Evolutionary conservation across 1,284 basidiomycete species (phyloP).

Genomic region (Pseudozyma tsukubaensis): DNA sequence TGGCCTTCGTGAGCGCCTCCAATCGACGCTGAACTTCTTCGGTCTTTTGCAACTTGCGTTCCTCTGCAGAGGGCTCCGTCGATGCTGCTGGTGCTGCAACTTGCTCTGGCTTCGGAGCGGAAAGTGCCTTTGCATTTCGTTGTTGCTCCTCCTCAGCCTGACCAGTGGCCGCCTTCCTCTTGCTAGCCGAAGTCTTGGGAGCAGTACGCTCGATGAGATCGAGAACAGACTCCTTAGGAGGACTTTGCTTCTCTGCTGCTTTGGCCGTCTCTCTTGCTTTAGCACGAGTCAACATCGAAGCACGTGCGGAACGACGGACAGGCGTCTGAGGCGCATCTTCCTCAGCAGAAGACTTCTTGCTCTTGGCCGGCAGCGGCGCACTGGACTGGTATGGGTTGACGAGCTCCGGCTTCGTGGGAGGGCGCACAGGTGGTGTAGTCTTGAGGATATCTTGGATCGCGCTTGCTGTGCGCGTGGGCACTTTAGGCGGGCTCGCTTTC

Average conservation of each 20-base stretch:
- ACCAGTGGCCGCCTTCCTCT: slow-evolving; percentile 19
- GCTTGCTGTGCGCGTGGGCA: slow-evolving; percentile 49
- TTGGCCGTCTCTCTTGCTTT: slow-evolving; percentile 47
- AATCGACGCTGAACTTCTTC: slow-evolving; percentile 54
- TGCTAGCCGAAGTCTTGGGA: slow-evolving; percentile 28
- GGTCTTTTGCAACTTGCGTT: slow-evolving; percentile 48
- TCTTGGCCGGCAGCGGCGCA: slow-evolving; percentile 26
- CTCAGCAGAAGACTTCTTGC: slow-evolving; percentile 12
- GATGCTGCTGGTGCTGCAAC: slow-evolving; percentile 6
- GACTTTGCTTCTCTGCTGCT: slow-evolving; percentile 36
- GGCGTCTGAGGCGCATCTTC: slow-evolving; percentile 8
- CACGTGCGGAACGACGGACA: slow-evolving; percentile 33
- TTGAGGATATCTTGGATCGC: slow-evolving; percentile 59
- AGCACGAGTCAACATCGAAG: slow-evolving; percentile 52
- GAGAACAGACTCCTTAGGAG: slow-evolving; percentile 52
- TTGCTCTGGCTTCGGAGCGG: not conserved
- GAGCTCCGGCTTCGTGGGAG: slow-evolving; percentile 55
- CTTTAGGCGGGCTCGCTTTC: slow-evolving; percentile 27
- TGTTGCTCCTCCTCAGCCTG: slow-evolving; percentile 4
- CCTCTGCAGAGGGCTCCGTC: slow-evolving; percentile 11
- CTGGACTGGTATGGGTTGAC: slow-evolving; percentile 62
- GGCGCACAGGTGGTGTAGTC: slow-evolving; percentile 38
- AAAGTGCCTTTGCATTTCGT: slow-evolving; percentile 6
- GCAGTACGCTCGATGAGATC: slow-evolving; percentile 61
- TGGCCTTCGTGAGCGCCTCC: slow-evolving; percentile 46